These are phyloP conservation scores for Amaranthus hypochondriacus DNA, from an alignment of 148 eudicot species.

Conservation along the genomic window DNA sequence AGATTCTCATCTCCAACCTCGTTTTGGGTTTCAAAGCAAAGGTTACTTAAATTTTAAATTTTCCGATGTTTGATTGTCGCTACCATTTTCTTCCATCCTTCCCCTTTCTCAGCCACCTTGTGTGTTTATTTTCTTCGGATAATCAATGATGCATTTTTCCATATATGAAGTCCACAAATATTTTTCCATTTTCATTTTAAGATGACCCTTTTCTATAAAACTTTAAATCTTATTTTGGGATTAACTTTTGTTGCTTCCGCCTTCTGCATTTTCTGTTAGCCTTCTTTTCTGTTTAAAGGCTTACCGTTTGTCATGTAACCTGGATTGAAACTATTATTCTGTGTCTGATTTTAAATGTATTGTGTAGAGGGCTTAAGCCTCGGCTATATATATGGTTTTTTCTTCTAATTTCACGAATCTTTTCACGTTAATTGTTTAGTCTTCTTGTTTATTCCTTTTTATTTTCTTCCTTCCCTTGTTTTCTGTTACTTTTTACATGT, in stretches of 20 bases:
- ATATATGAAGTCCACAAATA: background rate
- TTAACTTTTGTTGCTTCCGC: background rate
- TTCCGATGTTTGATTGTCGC: constrained; percentile 15
- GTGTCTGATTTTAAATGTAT: background rate
- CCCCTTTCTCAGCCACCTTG: background rate
- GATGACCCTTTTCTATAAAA: background rate
- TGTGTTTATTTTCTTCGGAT: constrained; percentile 3
- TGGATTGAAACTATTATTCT: background rate
- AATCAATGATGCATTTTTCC: background rate
- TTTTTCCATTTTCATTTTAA: background rate
- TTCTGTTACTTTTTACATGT: background rate
- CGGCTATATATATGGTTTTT: background rate
- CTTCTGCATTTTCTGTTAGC: background rate
- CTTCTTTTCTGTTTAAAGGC: background rate
- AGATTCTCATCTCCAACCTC: background rate
- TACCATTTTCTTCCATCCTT: background rate
- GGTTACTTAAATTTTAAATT: constrained; percentile 9
- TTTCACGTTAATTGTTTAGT: background rate
- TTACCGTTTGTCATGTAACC: background rate
- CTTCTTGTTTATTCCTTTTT: background rate
- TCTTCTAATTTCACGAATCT: background rate
- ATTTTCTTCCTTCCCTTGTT: background rate
- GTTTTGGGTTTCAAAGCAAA: background rate
- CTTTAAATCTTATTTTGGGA: background rate
- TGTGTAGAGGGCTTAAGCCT: background rate